A percentile compares a stretch with the other conserved stretches of the same genome.
Evolutionary conservation across 257 asterid species (phyloP).

Genomic region (Galeopsis tetrahit): DNA sequence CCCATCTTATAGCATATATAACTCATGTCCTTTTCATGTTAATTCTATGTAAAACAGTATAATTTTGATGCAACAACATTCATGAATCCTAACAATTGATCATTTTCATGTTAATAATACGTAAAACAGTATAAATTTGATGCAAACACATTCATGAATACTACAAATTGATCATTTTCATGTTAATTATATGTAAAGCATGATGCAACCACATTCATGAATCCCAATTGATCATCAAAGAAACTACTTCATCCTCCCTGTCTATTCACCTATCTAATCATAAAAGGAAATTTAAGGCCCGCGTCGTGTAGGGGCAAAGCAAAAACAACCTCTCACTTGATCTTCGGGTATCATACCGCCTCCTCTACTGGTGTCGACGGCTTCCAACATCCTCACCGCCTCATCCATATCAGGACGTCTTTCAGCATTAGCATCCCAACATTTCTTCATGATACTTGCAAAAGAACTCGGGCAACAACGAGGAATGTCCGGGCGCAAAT

Average conservation of each 20-base stretch:
- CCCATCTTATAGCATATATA: no score
- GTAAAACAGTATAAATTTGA: no score
- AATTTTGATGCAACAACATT: no score
- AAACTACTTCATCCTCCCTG: neutral
- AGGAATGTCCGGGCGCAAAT: constrained; percentile 75
- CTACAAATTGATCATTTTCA: no score
- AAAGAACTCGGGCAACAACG: constrained; percentile 79
- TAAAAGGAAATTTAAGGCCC: constrained; percentile 55
- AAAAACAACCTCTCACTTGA: constrained; percentile 63
- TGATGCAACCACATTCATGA: neutral
- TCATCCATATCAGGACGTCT: constrained; percentile 88
- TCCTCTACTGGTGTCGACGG: constrained; percentile 77
- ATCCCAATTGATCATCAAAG: constrained; percentile 3
- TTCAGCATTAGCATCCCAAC: constrained; percentile 79
- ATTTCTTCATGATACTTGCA: constrained; percentile 65
- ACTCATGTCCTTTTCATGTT: no score
- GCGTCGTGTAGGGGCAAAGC: constrained; percentile 66
- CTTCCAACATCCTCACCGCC: constrained; percentile 72
- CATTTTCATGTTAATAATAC: no score
- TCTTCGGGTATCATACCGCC: constrained; percentile 93
- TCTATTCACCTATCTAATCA: neutral
- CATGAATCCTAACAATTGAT: no score
- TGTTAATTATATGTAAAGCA: neutral
- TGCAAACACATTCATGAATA: no score
- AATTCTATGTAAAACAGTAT: no score